Percentiles rank a stretch among this genome's conserved stretches.
phyloP scores from a whole-genome alignment of 257 asterid genomes.

The Petunia axillaris region DNA sequence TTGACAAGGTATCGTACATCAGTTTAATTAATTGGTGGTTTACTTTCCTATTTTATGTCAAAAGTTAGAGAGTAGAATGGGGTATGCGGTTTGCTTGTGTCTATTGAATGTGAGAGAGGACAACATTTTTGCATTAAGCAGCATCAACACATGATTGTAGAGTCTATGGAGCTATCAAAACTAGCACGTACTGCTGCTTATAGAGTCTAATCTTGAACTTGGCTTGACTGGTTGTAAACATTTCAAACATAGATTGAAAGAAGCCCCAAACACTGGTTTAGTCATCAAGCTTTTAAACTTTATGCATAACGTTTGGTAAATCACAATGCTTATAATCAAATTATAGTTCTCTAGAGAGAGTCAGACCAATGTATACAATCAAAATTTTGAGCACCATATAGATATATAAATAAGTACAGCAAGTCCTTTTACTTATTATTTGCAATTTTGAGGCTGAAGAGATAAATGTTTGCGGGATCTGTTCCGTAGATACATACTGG shows the following conservation, averaged over 20 bases:
- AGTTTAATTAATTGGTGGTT: neutral
- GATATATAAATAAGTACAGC: neutral
- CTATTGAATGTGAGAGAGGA: neutral
- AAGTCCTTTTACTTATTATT: constrained; percentile 13
- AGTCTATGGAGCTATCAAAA: neutral
- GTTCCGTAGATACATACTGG: neutral
- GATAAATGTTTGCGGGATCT: no score
- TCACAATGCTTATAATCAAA: neutral
- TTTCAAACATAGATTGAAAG: neutral
- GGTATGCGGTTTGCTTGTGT: neutral
- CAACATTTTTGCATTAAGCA: neutral
- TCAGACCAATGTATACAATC: neutral
- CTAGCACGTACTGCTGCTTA: neutral
- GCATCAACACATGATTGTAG: neutral
- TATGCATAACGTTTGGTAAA: neutral
- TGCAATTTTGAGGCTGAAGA: neutral
- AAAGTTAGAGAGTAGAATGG: neutral
- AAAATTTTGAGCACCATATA: neutral
- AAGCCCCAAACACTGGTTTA: neutral
- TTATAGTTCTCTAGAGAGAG: neutral
- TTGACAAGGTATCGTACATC: constrained; percentile 48
- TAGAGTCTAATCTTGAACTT: neutral
- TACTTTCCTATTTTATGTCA: neutral
- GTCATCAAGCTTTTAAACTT: no score
- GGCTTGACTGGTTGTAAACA: neutral